Evolutionary conservation across 2,329 filamentous ascomycete species (phyloP), one percentile per base, ranked within the genome.

Genomic region (Pleomassaria siparia): DNA sequence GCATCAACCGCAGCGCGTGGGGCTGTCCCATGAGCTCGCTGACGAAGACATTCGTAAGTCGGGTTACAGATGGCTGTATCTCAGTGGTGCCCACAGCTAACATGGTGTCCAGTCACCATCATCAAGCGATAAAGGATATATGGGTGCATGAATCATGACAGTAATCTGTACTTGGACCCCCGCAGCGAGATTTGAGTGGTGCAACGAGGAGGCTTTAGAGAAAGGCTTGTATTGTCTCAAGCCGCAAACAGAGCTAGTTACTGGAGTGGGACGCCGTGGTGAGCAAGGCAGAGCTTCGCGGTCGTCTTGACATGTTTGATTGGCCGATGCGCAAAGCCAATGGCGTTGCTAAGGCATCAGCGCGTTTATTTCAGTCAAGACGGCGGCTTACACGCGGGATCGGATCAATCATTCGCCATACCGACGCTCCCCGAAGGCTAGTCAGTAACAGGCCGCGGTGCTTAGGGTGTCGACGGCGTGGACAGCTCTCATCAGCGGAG

Each of bases 1-100:
- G 80, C 94, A 99, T 76, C 94, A 97, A 75, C 94, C 94, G 56
- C 94, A 99, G 76, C 84, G 91, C 65, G 94, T 97, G 54, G 94
- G 94, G 41, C 80, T 99, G 56, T 78, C 82, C 44, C 94, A 99
- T 71, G 90, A 96, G 77, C 80, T 99, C 65, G 89, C 85, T 48
- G 94, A 99, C 71, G 94, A 99, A 76, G 94, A 99, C 76, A 96
- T 99, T 74, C 89, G 89, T 92, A 80, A 76, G 86, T 64, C 35
- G 42, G 37, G 30, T 29, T 26, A 47, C 43, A 35, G 18, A 33
- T 51, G 28, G 29, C 25, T 11, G 13, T 43, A 21, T 37, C 20
- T 53, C 24, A 51, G 40, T 53, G 57, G 46, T 48, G 29, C 39
- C 36, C 40, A 35, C 43, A 43, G 46, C 67, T 72, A 45, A 71